phyloP scores from a whole-genome alignment of 345 rosid genomes.

The Gossypium sturtianum region DNA sequence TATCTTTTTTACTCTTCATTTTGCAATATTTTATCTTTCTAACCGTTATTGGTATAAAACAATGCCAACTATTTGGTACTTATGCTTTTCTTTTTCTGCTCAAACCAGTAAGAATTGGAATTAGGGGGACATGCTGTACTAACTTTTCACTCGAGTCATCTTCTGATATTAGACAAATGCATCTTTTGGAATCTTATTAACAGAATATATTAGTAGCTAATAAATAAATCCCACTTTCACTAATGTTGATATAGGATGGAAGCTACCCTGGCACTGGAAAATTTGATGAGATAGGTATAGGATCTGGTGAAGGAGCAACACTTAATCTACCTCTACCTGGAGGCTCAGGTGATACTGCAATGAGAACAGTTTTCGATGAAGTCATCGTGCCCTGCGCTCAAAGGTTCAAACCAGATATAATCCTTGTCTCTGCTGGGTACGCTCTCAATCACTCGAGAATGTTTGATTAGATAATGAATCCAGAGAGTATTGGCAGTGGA shows the following conservation, averaged over 20 bases:
- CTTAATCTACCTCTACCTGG: constrained; percentile 89
- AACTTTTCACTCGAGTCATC: background rate
- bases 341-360: constrained; percentile 86
- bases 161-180: background rate
- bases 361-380: constrained; percentile 78
- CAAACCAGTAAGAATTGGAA: background rate
- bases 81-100: background rate
- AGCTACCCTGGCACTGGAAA: constrained; percentile 95
- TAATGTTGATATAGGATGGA: constrained; percentile 52
- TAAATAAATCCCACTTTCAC: background rate
- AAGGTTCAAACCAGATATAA: constrained; percentile 85
- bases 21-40: background rate
- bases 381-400: constrained; percentile 83
- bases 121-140: background rate
- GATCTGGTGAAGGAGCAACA: constrained; percentile 85
- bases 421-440: constrained; percentile 98
- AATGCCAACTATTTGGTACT: background rate
- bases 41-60: background rate
- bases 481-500: background rate
- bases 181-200: background rate
- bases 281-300: constrained; percentile 63
- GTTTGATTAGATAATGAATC: background rate
- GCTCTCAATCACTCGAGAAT: constrained; percentile 13
- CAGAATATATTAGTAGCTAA: background rate
- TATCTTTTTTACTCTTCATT: background rate